These are phyloP conservation scores for Polymyxa betae DNA, from an alignment of 208 protist genomes.

Conservation along the genomic window DNA sequence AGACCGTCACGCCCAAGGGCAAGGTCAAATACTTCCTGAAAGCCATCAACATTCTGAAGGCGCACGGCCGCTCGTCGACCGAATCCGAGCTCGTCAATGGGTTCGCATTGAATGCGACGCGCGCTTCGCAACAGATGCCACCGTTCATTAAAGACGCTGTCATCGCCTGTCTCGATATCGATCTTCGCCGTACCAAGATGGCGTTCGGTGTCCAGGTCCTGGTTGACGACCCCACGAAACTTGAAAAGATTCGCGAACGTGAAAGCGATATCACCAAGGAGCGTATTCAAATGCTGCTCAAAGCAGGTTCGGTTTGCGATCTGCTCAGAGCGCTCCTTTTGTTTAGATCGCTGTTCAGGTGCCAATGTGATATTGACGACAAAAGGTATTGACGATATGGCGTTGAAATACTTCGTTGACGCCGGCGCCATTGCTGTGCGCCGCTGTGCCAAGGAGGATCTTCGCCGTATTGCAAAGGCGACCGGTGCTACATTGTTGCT, in stretches of 20 bases:
- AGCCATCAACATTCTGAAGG: slow-evolving; percentile 95
- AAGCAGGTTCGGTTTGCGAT: slow-evolving; percentile 62
- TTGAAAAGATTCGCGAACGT: slow-evolving; percentile 88
- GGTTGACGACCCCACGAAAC: slow-evolving; percentile 93
- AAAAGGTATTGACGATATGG: slow-evolving; percentile 93
- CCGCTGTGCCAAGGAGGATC: slow-evolving; percentile 85
- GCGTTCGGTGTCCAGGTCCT: slow-evolving; percentile 89
- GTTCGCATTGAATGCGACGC: slow-evolving; percentile 91
- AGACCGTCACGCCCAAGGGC: slow-evolving; percentile 70
- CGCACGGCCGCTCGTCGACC: slow-evolving; percentile 81
- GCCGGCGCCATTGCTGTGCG: slow-evolving; percentile 91
- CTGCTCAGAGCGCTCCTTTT: not conserved
- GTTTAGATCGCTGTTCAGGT: not conserved
- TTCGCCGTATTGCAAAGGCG: slow-evolving; percentile 64
- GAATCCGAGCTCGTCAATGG: slow-evolving; percentile 67
- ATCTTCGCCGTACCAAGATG: slow-evolving; percentile 94
- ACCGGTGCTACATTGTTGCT: slow-evolving; percentile 61
- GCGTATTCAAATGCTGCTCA: slow-evolving; percentile 94
- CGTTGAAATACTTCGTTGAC: slow-evolving; percentile 98
- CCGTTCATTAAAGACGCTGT: slow-evolving; percentile 88
- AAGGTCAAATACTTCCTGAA: slow-evolving; percentile 93
- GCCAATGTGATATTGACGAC: slow-evolving; percentile 60
- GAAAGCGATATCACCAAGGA: slow-evolving; percentile 96
- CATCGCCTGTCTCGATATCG: slow-evolving; percentile 98
- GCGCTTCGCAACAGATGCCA: slow-evolving; percentile 96